These are phyloP conservation scores for Globisporangium cylindrosporum DNA, from an alignment of 352 stramenopile species.

Conservation along the genomic window DNA sequence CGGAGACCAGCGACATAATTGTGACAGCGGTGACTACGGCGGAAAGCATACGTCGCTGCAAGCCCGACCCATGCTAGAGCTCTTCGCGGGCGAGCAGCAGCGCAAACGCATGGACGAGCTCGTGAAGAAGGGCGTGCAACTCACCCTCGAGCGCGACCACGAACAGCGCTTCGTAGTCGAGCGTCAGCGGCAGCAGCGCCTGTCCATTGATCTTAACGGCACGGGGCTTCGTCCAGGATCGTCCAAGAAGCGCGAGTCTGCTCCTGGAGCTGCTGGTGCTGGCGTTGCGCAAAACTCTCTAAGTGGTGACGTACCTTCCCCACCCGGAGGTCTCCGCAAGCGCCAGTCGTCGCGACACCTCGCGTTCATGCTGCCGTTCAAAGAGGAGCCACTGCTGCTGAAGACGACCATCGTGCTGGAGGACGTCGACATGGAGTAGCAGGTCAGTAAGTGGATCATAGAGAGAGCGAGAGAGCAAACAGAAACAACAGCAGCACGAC, in stretches of 20 bases:
- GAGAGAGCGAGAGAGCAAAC: neutral
- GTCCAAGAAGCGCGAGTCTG: slow-evolving; percentile 25
- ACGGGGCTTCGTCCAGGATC: neutral
- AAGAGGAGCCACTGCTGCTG: neutral
- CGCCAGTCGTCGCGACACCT: slow-evolving; percentile 10
- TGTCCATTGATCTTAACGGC: slow-evolving; percentile 17
- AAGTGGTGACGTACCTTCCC: neutral
- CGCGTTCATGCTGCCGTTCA: slow-evolving; percentile 11
- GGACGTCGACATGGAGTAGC: neutral
- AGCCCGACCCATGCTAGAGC: slow-evolving; percentile 22
- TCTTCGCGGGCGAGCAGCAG: slow-evolving; percentile 40
- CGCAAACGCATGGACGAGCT: slow-evolving; percentile 52
- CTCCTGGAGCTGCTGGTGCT: neutral
- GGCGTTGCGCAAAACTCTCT: neutral
- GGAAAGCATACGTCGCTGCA: neutral
- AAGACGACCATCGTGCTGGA: slow-evolving; percentile 3
- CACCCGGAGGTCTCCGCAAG: neutral
- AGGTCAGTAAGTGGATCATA: neutral
- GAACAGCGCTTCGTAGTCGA: slow-evolving; percentile 51
- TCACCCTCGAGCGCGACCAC: slow-evolving; percentile 65
- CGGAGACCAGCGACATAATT: slow-evolving; percentile 15
- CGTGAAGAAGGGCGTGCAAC: slow-evolving; percentile 52
- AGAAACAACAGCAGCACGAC: neutral
- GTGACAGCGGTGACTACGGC: neutral
- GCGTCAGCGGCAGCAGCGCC: slow-evolving; percentile 37